These are phyloP conservation scores for Podila epigama DNA, from an alignment of 192 early-diverging fungal species.

Conservation along the genomic window DNA sequence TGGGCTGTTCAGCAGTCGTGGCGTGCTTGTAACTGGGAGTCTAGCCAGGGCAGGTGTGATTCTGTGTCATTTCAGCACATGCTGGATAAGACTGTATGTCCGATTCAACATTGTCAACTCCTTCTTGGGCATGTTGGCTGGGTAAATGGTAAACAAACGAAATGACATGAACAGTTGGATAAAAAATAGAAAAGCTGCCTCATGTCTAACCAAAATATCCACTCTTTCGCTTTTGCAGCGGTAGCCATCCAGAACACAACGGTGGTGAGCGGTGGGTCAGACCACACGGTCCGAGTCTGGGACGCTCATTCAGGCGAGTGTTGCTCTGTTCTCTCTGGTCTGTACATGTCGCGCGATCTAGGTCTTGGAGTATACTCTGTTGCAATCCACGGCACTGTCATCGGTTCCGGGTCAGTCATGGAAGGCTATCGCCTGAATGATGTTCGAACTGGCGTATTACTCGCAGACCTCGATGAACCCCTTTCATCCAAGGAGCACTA, in stretches of 20 bases:
- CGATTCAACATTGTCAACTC: not conserved
- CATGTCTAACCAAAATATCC: not conserved
- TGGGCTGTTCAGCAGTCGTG: conserved; percentile 11
- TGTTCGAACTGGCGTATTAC: conserved; percentile 1
- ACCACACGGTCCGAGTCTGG: conserved; percentile 32
- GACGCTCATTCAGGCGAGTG: conserved; percentile 22
- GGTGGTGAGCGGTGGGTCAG: conserved; percentile 38
- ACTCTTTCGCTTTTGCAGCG: conserved; percentile 6
- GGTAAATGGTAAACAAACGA: conserved; percentile 32
- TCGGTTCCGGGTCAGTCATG: conserved; percentile 25
- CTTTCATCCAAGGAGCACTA: conserved; percentile 17
- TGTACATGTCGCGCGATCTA: conserved; percentile 14
- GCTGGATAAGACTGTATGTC: conserved; percentile 13
- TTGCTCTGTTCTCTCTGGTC: conserved; percentile 5
- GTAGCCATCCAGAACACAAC: conserved; percentile 33
- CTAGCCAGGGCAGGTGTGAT: not conserved
- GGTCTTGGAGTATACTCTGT: conserved; percentile 29
- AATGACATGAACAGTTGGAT: not conserved
- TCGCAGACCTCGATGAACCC: conserved; percentile 37
- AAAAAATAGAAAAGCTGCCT: not conserved
- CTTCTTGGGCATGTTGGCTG: conserved; percentile 36
- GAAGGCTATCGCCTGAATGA: conserved; percentile 33
- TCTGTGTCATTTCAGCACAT: not conserved
- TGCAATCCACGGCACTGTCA: conserved; percentile 7
- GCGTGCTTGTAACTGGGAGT: too few species aligned